Evolutionary conservation across 768 basidiomycete species (phyloP).

Genomic region (Xerocomus brunneocitrinus): DNA sequence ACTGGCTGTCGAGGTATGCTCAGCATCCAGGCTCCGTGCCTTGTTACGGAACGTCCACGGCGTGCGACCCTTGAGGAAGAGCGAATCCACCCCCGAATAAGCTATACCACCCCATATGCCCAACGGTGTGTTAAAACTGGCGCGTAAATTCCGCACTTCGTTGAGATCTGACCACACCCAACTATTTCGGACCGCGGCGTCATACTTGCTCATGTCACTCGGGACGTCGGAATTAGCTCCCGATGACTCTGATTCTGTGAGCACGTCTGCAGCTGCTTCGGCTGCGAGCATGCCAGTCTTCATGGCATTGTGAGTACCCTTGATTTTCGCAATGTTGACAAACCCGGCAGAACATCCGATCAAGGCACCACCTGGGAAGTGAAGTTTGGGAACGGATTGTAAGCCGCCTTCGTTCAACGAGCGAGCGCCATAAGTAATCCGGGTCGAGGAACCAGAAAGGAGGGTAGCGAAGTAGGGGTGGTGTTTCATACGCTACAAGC

Average conservation of each 20-base stretch:
- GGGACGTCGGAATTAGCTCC: conserved; percentile 12
- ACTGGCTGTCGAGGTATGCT: conserved; percentile 64
- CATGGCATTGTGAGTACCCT: conserved; percentile 99
- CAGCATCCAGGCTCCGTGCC: conserved; percentile 52
- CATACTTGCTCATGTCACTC: conserved; percentile 71
- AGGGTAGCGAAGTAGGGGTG: conserved; percentile 88
- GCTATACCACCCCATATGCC: conserved; percentile 84
- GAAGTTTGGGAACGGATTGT: conserved; percentile 80
- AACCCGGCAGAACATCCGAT: conserved; percentile 96
- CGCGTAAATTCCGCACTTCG: conserved; percentile 88
- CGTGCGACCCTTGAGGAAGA: conserved; percentile 77
- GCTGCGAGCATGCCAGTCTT: conserved; percentile 98
- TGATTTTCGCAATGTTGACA: conserved; percentile 95
- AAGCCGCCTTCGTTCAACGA: conserved; percentile 90
- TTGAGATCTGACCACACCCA: conserved; percentile 86
- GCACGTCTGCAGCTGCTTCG: conserved; percentile 71
- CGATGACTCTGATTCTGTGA: conserved; percentile 32
- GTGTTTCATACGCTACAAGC: conserved; percentile 80
- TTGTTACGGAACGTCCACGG: conserved; percentile 90
- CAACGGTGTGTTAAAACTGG: conserved; percentile 75
- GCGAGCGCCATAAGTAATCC: conserved; percentile 89
- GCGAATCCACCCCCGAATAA: conserved; percentile 85
- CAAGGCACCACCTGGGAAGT: conserved; percentile 92
- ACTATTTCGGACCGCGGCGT: conserved; percentile 60
- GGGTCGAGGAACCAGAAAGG: conserved; percentile 63